Evolutionary conservation across 2,329 filamentous ascomycete genomes (phyloP).

Genomic region (Phaeosphaeriaceae sp.): DNA sequence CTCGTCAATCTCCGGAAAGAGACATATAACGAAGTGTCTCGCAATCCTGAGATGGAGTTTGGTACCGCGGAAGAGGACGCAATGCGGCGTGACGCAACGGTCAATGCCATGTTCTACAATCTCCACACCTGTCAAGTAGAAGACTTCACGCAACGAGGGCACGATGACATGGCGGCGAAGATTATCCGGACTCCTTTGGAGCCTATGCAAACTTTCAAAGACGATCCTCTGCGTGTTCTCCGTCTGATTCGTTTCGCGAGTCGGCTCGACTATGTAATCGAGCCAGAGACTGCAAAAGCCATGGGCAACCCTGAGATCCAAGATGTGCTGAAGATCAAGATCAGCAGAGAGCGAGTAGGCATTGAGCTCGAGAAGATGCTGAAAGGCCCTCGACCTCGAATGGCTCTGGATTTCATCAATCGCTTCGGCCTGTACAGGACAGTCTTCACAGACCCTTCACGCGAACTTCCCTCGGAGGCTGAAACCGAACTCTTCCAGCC

Average conservation of each 20-base stretch:
- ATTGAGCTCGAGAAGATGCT: constrained; percentile 93
- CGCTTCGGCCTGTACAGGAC: constrained; percentile 72
- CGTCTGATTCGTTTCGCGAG: constrained; percentile 91
- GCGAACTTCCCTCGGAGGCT: constrained; percentile 61
- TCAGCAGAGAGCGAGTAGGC: constrained; percentile 88
- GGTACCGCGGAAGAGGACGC: constrained; percentile 92
- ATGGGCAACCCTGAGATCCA: constrained; percentile 86
- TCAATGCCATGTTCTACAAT: constrained; percentile 97
- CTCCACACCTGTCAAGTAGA: constrained; percentile 80
- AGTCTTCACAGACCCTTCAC: constrained; percentile 75
- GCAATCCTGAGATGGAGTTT: constrained; percentile 92
- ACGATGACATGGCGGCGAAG: constrained; percentile 74
- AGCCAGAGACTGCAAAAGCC: constrained; percentile 69
- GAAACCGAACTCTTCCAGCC: constrained; percentile 67
- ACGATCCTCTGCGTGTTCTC: constrained; percentile 88
- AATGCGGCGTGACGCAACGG: constrained; percentile 85
- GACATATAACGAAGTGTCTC: constrained; percentile 85
- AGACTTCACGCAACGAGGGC: constrained; percentile 79
- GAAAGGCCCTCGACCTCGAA: constrained; percentile 68
- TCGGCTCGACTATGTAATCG: constrained; percentile 80
- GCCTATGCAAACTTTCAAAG: constrained; percentile 90
- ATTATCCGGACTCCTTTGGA: constrained; percentile 86
- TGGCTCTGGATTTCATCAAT: constrained; percentile 71
- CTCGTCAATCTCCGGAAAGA: constrained; percentile 95
- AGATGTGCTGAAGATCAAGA: constrained; percentile 81